phyloP scores from a whole-genome alignment of 305 asterid species.

The Fraxinus dipetala region DNA sequence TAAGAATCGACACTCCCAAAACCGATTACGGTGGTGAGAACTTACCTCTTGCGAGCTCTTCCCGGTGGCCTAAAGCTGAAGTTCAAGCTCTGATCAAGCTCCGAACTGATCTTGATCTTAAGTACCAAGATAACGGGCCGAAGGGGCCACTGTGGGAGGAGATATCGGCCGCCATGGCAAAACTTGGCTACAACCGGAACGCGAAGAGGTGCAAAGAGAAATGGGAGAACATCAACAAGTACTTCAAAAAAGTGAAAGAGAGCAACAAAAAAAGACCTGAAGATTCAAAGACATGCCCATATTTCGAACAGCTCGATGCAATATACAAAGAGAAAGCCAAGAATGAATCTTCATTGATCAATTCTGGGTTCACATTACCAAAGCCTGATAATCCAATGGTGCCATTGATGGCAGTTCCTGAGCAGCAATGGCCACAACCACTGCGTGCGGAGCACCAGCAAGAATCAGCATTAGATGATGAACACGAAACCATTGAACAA shows the following conservation, averaged over 20 bases:
- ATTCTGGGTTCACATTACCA: slow-evolving; percentile 14
- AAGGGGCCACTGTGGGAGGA: slow-evolving; percentile 75
- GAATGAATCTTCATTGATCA: slow-evolving; percentile 22
- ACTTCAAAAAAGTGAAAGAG: slow-evolving; percentile 56
- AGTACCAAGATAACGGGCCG: slow-evolving; percentile 57
- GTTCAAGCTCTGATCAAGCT: slow-evolving; percentile 51
- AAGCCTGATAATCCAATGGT: slow-evolving; percentile 36
- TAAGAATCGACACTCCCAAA: slow-evolving; percentile 17
- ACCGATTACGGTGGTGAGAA: slow-evolving; percentile 32
- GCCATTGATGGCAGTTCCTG: slow-evolving; percentile 82
- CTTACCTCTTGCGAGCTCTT: slow-evolving; percentile 32
- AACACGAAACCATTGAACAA: slow-evolving; percentile 37
- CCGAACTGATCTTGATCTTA: slow-evolving; percentile 43
- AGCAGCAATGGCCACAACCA: slow-evolving; percentile 74
- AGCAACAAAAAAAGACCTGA: slow-evolving; percentile 46
- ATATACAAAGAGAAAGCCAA: slow-evolving; percentile 58
- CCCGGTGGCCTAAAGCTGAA: slow-evolving; percentile 70
- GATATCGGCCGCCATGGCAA: slow-evolving; percentile 49
- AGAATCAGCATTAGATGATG: slow-evolving; percentile 29
- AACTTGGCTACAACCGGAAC: slow-evolving; percentile 56
- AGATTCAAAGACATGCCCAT: slow-evolving; percentile 59
- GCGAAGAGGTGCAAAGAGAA: slow-evolving; percentile 72
- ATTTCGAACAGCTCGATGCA: slow-evolving; percentile 71
- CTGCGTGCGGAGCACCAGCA: slow-evolving; percentile 26
- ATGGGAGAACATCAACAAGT: slow-evolving; percentile 79